phyloP scores from a whole-genome alignment of 176 grass and related monocot genomes.

The Microstegium vimineum region DNA sequence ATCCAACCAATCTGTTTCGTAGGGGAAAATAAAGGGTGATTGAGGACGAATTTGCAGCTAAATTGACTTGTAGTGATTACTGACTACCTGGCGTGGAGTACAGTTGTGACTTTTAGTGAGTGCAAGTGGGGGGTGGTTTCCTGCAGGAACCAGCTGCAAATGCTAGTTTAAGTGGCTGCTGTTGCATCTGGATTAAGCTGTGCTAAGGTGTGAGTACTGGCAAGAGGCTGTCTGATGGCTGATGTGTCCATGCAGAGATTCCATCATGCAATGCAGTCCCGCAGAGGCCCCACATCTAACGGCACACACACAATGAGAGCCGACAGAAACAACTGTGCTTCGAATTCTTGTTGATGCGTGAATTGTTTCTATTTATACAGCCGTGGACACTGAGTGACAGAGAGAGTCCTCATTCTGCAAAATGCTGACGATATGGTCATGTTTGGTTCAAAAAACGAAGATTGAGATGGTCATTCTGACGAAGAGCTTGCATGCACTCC shows the following conservation, averaged over 20 bases:
- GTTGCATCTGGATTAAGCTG: slow-evolving; percentile 42
- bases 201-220: background rate
- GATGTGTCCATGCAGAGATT: no score
- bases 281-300: slow-evolving; percentile 7
- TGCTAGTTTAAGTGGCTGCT: slow-evolving; percentile 24
- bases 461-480: background rate
- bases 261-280: background rate
- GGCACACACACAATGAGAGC: slow-evolving; percentile 10
- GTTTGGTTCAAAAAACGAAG: background rate
- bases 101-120: background rate
- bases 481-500: background rate
- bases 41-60: slow-evolving; percentile 35
- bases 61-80: slow-evolving; percentile 33
- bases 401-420: background rate
- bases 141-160: slow-evolving; percentile 35
- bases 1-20: slow-evolving; percentile 27
- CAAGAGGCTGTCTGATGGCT: slow-evolving; percentile 17
- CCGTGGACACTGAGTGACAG: background rate
- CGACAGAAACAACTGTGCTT: background rate
- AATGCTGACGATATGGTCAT: background rate
- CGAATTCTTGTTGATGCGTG: background rate
- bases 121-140: slow-evolving; percentile 28
- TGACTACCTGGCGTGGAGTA: background rate
- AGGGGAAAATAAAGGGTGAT: background rate
- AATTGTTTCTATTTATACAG: background rate